A percentile compares a stretch with the other conserved stretches of the same genome.
phyloP scores from a whole-genome alignment of 202 grass and related monocot species.

The Zizania palustris region DNA sequence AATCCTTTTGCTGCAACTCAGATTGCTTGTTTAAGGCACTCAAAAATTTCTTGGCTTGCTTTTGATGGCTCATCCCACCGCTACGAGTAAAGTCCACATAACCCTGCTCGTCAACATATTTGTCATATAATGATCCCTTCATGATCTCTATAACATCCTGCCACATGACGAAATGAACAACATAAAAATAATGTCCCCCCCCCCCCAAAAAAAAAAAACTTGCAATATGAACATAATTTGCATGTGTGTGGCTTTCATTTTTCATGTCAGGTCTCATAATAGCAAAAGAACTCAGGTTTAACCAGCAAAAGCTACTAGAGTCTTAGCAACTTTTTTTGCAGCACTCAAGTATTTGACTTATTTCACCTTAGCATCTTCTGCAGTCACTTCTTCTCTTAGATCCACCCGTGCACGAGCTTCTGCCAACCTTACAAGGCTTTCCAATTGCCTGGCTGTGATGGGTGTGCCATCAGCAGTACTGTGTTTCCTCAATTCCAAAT shows the following conservation, averaged over 20 bases:
- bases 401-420: conserved; percentile 92
- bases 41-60: conserved; percentile 62
- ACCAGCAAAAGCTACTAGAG: neutral
- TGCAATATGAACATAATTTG: conserved; percentile 23
- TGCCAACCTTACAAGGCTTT: conserved; percentile 91
- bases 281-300: conserved; percentile 13
- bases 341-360: conserved; percentile 1
- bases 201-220: no score
- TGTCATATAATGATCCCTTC: conserved; percentile 86
- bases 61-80: conserved; percentile 79
- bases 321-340: conserved; percentile 8
- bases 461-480: conserved; percentile 78
- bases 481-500: conserved; percentile 60
- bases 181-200: neutral
- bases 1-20: conserved; percentile 66
- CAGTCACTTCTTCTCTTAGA: conserved; percentile 85
- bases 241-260: neutral
- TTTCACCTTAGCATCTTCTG: conserved; percentile 75
- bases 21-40: conserved; percentile 69
- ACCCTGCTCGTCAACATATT: conserved; percentile 79
- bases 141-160: conserved; percentile 85
- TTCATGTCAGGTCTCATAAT: neutral
- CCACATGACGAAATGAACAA: conserved; percentile 31
- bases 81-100: conserved; percentile 79
- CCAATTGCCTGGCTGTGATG: conserved; percentile 92